Conservation (phyloP, 176 grass and related monocot genomes). For the Zea luxurians region DNA sequence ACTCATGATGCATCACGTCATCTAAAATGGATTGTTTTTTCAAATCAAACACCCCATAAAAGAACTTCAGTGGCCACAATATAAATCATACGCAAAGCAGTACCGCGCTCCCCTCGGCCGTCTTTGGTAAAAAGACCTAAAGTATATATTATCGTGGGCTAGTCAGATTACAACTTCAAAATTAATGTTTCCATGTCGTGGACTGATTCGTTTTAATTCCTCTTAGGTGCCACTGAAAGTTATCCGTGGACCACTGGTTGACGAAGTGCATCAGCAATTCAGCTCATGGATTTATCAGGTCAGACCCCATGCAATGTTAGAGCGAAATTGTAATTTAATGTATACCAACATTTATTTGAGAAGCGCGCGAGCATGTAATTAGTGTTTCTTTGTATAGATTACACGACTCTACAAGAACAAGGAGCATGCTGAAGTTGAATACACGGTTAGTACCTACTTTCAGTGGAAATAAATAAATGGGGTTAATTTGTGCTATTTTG, state of each 20-base stretch:
- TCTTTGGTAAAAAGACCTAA: background rate
- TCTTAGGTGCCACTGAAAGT: constrained; percentile 61
- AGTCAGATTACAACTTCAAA: background rate
- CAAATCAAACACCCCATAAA: too few species aligned
- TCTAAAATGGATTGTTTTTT: too few species aligned
- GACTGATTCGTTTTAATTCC: background rate
- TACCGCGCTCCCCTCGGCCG: too few species aligned
- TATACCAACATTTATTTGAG: background rate
- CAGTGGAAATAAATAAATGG: background rate
- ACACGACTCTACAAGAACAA: constrained; percentile 86
- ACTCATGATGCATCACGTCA: too few species aligned
- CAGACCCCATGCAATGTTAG: background rate
- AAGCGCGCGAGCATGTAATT: background rate
- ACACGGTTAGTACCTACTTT: constrained; percentile 57
- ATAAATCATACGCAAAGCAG: too few species aligned
- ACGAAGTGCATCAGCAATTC: constrained; percentile 84
- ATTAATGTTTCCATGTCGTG: constrained; percentile 1
- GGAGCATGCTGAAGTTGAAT: constrained; percentile 93
- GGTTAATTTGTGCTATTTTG: background rate
- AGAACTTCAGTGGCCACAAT: too few species aligned
- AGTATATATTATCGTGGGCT: background rate
- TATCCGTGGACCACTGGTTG: constrained; percentile 65
- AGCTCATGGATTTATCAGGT: constrained; percentile 96
- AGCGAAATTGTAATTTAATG: background rate
- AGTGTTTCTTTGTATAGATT: constrained; percentile 53